Evolutionary conservation across 2,329 filamentous ascomycete genomes (phyloP).

Genomic region (Lasiodiplodia citricola): DNA sequence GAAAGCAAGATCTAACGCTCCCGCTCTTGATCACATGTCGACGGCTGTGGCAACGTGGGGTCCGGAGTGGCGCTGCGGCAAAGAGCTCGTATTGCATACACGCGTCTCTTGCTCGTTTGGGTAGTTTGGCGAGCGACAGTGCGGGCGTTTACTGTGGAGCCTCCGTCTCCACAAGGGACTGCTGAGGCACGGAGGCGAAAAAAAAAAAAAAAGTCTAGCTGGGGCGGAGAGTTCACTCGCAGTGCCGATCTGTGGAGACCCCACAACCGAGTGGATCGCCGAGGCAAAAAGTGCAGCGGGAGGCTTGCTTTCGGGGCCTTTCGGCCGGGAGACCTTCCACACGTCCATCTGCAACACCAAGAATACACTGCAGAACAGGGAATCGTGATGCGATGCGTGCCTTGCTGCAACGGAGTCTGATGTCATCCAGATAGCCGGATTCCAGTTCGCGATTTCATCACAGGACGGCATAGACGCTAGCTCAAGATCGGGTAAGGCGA

Average conservation of each 20-base stretch:
- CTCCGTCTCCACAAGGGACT: slow-evolving; percentile 14
- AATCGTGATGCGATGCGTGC: neutral
- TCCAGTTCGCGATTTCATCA: neutral
- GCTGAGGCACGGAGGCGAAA: neutral
- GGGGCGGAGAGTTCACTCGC: slow-evolving; percentile 7
- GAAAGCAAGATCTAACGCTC: neutral
- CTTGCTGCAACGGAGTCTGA: neutral
- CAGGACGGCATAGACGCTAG: neutral
- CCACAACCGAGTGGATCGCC: slow-evolving; percentile 16
- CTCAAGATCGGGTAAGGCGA: neutral
- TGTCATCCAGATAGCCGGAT: neutral
- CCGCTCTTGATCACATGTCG: neutral
- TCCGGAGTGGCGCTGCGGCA: neutral
- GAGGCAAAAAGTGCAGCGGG: slow-evolving; percentile 13
- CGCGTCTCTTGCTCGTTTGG: neutral
- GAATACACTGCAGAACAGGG: neutral
- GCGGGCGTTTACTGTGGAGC: slow-evolving; percentile 8
- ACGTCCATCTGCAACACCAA: neutral
- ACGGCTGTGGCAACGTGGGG: neutral
- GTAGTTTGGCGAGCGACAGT: neutral
- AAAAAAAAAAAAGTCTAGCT: neutral
- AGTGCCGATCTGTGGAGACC: slow-evolving; percentile 24
- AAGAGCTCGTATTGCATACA: neutral
- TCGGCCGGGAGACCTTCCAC: slow-evolving; percentile 6
- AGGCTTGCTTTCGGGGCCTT: slow-evolving; percentile 19